These are phyloP conservation scores for Colletotrichum destructivum DNA, from an alignment of 2,329 filamentous ascomycete species.

Conservation along the genomic window DNA sequence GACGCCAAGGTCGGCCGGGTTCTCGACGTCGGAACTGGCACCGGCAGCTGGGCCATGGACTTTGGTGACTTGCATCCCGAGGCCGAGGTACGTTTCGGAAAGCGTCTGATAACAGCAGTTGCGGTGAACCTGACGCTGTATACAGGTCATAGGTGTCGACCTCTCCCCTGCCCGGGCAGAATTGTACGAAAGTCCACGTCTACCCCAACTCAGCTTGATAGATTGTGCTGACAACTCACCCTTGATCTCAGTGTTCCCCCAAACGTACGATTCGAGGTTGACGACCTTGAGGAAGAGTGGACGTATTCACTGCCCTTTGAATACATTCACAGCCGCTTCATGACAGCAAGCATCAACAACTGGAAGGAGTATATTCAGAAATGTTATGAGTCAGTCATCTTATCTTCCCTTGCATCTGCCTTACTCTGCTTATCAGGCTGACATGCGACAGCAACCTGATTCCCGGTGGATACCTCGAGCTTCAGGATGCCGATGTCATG, in stretches of 20 bases:
- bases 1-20: slow-evolving; percentile 41
- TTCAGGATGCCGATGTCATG: slow-evolving; percentile 50
- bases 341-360: slow-evolving; percentile 65
- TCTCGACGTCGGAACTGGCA: slow-evolving; percentile 64
- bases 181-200: neutral
- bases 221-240: neutral
- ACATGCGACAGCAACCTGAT: slow-evolving; percentile 48
- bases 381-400: slow-evolving; percentile 54
- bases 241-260: slow-evolving; percentile 60
- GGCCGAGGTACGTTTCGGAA: slow-evolving; percentile 47
- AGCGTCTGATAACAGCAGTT: neutral
- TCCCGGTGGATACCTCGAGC: slow-evolving; percentile 60
- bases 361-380: slow-evolving; percentile 63
- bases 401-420: too few relatives aligned
- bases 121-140: neutral
- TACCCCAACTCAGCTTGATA: neutral
- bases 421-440: neutral
- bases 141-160: neutral
- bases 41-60: slow-evolving; percentile 61
- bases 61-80: slow-evolving; percentile 54
- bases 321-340: slow-evolving; percentile 67
- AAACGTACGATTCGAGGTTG: slow-evolving; percentile 69
- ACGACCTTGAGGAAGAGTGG: slow-evolving; percentile 70
- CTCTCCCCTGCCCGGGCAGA: neutral
- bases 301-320: slow-evolving; percentile 65